Conservation (phyloP, 768 basidiomycete species). For the Mycena haematopus region DNA sequence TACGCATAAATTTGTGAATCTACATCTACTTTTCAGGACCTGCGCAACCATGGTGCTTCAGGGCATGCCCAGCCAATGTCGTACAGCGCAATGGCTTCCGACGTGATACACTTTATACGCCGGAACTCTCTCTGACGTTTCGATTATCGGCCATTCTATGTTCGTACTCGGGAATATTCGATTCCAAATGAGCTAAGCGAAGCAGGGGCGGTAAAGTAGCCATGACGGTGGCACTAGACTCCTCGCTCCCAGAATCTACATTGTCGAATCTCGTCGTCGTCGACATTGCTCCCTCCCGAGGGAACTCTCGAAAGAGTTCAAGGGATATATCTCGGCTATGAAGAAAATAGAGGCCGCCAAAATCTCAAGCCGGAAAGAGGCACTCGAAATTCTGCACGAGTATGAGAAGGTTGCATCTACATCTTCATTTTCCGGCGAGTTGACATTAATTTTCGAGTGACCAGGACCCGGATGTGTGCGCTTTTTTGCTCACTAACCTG, state of each 20-base stretch:
- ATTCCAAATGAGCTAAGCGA: not conserved
- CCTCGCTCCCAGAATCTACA: conserved; percentile 46
- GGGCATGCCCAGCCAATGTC: conserved; percentile 78
- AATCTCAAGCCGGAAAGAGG: conserved; percentile 70
- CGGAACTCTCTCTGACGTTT: conserved; percentile 64
- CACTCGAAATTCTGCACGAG: conserved; percentile 64
- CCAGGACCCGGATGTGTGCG: conserved; percentile 75
- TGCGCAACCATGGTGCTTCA: conserved; percentile 89
- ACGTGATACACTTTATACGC: conserved; percentile 72
- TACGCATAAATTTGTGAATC: not conserved
- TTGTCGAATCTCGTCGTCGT: conserved; percentile 71
- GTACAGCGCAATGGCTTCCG: conserved; percentile 80
- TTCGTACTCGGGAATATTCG: conserved; percentile 42
- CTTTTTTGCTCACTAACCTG: conserved; percentile 89
- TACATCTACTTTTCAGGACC: conserved; percentile 64
- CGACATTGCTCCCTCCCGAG: conserved; percentile 80
- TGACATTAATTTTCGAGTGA: not conserved
- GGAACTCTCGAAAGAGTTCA: conserved; percentile 67
- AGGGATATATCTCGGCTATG: conserved; percentile 75
- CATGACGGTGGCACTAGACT: conserved; percentile 67
- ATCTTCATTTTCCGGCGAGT: not conserved
- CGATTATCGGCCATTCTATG: conserved; percentile 92
- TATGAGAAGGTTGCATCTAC: conserved; percentile 63
- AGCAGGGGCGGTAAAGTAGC: conserved; percentile 87
- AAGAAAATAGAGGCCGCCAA: conserved; percentile 65